Evolutionary conservation across 2,329 filamentous ascomycete species (phyloP), one percentile per base, ranked within the genome.

Genomic region (Aspergillus luchuensis): DNA sequence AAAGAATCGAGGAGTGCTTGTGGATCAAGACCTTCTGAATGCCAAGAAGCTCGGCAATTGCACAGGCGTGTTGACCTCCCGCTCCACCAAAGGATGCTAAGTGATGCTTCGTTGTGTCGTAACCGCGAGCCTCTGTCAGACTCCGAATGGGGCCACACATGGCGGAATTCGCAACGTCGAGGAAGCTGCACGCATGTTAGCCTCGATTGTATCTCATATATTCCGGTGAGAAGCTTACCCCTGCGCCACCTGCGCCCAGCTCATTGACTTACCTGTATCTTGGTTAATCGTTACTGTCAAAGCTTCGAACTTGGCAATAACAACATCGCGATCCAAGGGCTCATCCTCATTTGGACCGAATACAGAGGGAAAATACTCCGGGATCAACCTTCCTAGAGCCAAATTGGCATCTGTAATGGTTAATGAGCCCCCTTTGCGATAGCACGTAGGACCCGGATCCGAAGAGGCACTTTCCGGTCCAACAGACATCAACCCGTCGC

Each of bases 351-450:
- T 50, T 6, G 47, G 47, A 10, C 47, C 47, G 8, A 50, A 50
- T n/a, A 50, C 25, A 6, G 95, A 86, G 60, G 93, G 93, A 71
- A 97, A 97, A 81, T 94, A 96, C 64, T 95, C 91, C 0, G 92
- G 91, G 1, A 96, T 77, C 4, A 97, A 80, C 39, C 93, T 85
- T 0, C 93, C 92, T 0, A 97, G 85, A 68, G 91, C 91, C 5
- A 97, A 76, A 68, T 97, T 97, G 2, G 93, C 93, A 72, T 97
- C 93, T 0, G 93, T 97, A 17, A 97, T 92, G 0, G 93, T 95
- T 5, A 93, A 83, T 3, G 93, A 92, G 0, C 93, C 93, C 0
- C 89, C 91, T 75, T 97, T 97, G 38, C 92, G 85, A 76, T 97
- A 97, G 68, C 92, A 97, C 0, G 91, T 91, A 11, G 92, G 93